These are phyloP conservation scores for Euryodendron excelsum DNA, from an alignment of 148 eudicot species.

Conservation along the genomic window DNA sequence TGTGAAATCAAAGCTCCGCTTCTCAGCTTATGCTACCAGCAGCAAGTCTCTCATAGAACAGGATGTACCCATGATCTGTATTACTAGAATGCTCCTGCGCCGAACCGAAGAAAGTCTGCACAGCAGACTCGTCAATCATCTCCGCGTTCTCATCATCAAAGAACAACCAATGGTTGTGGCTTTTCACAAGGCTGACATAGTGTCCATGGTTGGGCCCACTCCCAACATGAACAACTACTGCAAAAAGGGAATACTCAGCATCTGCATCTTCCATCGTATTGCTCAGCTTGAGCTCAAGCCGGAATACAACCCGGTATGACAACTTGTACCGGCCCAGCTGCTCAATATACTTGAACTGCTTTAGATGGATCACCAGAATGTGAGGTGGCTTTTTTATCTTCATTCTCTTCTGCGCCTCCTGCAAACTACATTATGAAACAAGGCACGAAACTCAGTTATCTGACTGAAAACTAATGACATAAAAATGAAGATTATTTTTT, in stretches of 20 bases:
- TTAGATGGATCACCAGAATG: constrained; percentile 78
- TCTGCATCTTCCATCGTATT: constrained; percentile 79
- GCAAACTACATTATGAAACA: constrained; percentile 46
- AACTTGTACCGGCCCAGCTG: constrained; percentile 81
- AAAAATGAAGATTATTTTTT: not conserved
- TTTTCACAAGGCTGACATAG: too few relatives aligned
- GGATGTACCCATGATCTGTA: too few relatives aligned
- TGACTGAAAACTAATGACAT: not conserved
- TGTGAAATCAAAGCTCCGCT: not conserved
- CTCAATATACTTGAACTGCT: constrained; percentile 85
- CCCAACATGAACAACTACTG: constrained; percentile 86
- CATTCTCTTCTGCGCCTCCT: constrained; percentile 92
- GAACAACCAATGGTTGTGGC: too few relatives aligned
- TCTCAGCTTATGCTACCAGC: constrained; percentile 38
- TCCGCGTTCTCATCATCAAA: too few relatives aligned
- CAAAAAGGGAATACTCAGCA: constrained; percentile 75
- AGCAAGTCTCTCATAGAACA: constrained; percentile 70
- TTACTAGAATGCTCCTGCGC: too few relatives aligned
- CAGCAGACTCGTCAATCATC: too few relatives aligned
- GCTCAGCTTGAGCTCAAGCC: constrained; percentile 78
- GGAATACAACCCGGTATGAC: constrained; percentile 83
- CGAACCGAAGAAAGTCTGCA: too few relatives aligned
- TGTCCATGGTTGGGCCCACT: too few relatives aligned
- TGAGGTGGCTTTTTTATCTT: constrained; percentile 88
- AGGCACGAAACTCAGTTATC: not conserved